Base-by-base conservation (phyloP, 2,329 filamentous ascomycete genomes). In the Colletotrichum sp. region DNA sequence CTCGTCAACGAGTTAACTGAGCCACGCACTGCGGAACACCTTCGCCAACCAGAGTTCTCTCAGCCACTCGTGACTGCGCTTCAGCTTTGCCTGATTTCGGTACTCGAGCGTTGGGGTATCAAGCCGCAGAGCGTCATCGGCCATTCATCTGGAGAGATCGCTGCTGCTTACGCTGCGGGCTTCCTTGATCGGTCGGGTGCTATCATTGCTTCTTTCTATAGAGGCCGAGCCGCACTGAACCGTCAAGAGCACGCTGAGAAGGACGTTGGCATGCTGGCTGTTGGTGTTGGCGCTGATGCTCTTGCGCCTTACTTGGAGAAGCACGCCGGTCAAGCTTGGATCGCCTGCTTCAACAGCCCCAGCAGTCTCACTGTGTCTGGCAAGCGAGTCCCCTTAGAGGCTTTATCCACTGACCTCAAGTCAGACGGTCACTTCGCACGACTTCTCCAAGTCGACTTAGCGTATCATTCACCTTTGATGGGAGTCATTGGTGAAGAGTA, bases 41-140 rank as follows among this genome's bases (percentile, higher is more conserved):
- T 71, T n/a, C 59, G 69, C 0, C 70, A 76, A 6, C 78, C 81
- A 0, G 83, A 84, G 4, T 78, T 90, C 32, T 85, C 87, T 8
- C 84, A 86, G 65, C 81, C 85, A 6, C 52, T 83, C 3, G 85
- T 82, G 59, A 86, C 84, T 12, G 83, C 83, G 2, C 28, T 86
- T 2, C 85, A 86, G 70, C 75, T 86, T n/a, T 82, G 66, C 13
- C 66, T 86, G 2, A 78, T 85, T 0, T 79, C 81, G 18, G 71
- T 84, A 1, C 75, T 85, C 18, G 13, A 52, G 9, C 6, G 28
- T 6, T 77, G 73, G 69, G 69, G 73, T 6, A 70, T 80, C 26
- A 24, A 2, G 6, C 66, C 71, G 5, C 8, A 32, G 4, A 57
- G 30, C n/a, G 77, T 80, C 49, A 21, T 78, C 18, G 34, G 80